phyloP scores from a whole-genome alignment of 139 green algal genomes.

The Tetratostichococcus sp. region DNA sequence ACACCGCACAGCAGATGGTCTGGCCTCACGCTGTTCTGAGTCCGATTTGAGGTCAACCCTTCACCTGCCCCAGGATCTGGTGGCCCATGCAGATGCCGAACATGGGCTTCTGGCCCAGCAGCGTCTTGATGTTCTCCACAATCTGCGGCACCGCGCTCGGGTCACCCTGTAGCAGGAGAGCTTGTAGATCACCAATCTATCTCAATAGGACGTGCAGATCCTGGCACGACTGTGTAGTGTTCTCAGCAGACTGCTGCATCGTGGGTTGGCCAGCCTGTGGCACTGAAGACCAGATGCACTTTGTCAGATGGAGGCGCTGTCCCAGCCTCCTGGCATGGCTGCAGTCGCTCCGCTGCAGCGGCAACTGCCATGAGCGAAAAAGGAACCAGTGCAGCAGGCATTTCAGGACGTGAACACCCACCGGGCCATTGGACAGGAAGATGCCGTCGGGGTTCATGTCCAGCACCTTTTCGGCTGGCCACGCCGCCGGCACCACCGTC shows the following conservation, averaged over 20 bases:
- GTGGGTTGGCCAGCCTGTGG: no score
- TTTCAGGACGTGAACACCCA: conserved; percentile 30
- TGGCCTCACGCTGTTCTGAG: no score
- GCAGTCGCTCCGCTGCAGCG: no score
- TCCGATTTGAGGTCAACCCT: no score
- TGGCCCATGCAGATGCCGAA: conserved; percentile 99
- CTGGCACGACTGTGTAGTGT: no score
- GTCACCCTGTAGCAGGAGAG: conserved; percentile 73
- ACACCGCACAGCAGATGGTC: no score
- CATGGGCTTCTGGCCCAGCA: conserved; percentile 93
- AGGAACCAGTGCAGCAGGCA: background rate
- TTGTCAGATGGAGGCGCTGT: no score
- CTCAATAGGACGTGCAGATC: no score
- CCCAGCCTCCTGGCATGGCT: no score
- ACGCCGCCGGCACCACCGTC: conserved; percentile 93
- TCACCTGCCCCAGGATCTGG: conserved; percentile 83
- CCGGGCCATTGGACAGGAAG: conserved; percentile 94
- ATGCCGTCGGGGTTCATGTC: conserved; percentile 95
- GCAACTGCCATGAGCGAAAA: no score
- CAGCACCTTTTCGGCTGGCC: conserved; percentile 86
- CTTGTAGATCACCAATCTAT: background rate
- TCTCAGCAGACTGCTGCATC: no score
- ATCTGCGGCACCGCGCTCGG: conserved; percentile 95
- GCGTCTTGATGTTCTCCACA: conserved; percentile 86
- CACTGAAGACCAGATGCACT: no score